A percentile compares a stretch with the other conserved stretches of the same genome.
Evolutionary conservation across 1,284 basidiomycete genomes (phyloP).

Genomic region (Apiotrichum montevideense): DNA sequence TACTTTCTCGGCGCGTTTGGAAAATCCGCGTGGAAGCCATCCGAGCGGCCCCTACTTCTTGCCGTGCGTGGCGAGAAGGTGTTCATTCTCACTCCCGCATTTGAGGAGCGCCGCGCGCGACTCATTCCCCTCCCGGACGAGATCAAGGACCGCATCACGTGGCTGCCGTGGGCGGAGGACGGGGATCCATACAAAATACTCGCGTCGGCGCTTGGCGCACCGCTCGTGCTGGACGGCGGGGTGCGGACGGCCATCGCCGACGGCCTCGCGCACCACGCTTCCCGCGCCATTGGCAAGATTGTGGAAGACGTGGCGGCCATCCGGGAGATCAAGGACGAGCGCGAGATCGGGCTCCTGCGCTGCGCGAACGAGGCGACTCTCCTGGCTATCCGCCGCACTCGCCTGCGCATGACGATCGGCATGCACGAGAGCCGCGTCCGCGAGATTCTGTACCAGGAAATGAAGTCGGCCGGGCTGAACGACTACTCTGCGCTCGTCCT

Average conservation of each 20-base stretch:
- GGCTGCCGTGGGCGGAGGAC: slow-evolving; percentile 68
- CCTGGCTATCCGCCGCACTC: slow-evolving; percentile 63
- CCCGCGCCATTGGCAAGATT: not conserved
- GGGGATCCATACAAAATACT: slow-evolving; percentile 61
- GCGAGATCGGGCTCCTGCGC: slow-evolving; percentile 65
- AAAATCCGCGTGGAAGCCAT: slow-evolving; percentile 57
- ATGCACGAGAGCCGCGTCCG: slow-evolving; percentile 67
- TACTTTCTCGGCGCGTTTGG: slow-evolving; percentile 67
- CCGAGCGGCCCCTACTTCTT: slow-evolving; percentile 70
- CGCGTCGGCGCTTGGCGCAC: slow-evolving; percentile 47
- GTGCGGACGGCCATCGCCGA: slow-evolving; percentile 52
- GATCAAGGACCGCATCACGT: slow-evolving; percentile 48
- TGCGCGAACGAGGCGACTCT: slow-evolving; percentile 78
- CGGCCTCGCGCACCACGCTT: slow-evolving; percentile 44
- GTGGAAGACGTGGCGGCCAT: slow-evolving; percentile 55
- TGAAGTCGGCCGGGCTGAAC: slow-evolving; percentile 56
- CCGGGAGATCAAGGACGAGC: slow-evolving; percentile 64
- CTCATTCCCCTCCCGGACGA: slow-evolving; percentile 51
- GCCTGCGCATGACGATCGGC: slow-evolving; percentile 59
- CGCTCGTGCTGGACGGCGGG: slow-evolving; percentile 59
- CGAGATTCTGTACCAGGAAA: slow-evolving; percentile 54
- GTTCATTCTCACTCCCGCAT: slow-evolving; percentile 64
- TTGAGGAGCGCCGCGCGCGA: slow-evolving; percentile 66
- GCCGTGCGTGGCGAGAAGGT: slow-evolving; percentile 53
- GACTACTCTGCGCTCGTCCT: slow-evolving; percentile 60